Conservation (phyloP, 2,329 filamentous ascomycete genomes). For the Alternaria brassicicola region DNA sequence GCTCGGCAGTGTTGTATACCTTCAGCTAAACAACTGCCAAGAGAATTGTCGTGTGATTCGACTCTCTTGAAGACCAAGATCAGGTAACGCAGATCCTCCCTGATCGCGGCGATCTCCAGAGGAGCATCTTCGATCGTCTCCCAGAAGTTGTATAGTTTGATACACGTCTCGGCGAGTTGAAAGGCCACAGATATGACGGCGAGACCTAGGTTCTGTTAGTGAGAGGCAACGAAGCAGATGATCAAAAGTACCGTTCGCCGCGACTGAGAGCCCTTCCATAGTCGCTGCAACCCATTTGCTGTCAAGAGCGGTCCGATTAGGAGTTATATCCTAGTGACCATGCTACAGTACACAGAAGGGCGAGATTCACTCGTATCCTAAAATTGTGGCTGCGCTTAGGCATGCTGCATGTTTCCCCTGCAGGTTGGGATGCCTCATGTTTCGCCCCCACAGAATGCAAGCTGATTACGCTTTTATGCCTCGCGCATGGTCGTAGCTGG, state of each 20-base stretch:
- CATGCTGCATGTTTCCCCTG: neutral
- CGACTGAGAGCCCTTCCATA: neutral
- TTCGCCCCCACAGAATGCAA: neutral
- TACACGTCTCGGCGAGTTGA: neutral
- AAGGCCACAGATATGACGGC: neutral
- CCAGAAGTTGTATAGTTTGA: slow-evolving; percentile 18
- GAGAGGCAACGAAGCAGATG: neutral
- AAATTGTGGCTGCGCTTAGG: neutral
- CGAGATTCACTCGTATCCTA: neutral
- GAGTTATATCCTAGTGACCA: neutral
- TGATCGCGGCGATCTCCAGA: slow-evolving; percentile 16
- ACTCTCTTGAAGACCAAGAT: slow-evolving; percentile 17
- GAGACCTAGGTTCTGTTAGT: neutral
- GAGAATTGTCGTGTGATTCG: neutral
- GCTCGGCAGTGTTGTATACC: slow-evolving; percentile 17
- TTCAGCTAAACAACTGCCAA: slow-evolving; percentile 15
- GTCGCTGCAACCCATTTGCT: neutral
- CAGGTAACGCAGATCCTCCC: slow-evolving; percentile 18
- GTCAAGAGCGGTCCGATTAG: neutral
- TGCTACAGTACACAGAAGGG: neutral
- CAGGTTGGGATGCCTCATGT: neutral
- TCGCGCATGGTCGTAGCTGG: neutral
- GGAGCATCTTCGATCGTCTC: slow-evolving; percentile 22
- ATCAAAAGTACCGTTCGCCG: neutral
- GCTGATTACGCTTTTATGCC: neutral